A percentile compares a stretch with the other conserved stretches of the same genome.
These are phyloP conservation scores for Piper betle DNA, from an alignment of 164 flowering plant species.

Conservation along the genomic window DNA sequence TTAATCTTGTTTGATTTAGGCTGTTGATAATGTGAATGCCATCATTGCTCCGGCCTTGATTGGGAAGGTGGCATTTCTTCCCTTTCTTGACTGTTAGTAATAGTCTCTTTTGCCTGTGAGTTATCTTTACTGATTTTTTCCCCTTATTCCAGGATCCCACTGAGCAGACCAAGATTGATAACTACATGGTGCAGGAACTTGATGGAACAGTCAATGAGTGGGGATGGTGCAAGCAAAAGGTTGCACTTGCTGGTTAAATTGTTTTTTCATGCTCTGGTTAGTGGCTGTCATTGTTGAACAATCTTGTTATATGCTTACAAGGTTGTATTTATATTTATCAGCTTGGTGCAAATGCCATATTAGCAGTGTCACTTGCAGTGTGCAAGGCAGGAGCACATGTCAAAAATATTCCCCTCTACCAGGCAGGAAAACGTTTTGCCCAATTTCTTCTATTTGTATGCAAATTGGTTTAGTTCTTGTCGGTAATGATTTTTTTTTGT, in stretches of 20 bases:
- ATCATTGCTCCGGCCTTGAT: constrained; percentile 48
- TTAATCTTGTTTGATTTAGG: constrained; percentile 12
- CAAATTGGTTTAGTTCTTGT: background rate
- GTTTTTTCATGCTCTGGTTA: background rate
- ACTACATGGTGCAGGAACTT: constrained; percentile 40
- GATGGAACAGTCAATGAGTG: constrained; percentile 43
- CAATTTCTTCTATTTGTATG: background rate
- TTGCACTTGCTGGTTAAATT: background rate
- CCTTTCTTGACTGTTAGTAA: background rate
- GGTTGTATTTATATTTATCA: constrained; percentile 5
- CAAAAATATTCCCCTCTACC: constrained; percentile 30
- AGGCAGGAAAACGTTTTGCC: constrained; percentile 10
- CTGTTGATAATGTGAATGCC: constrained; percentile 44
- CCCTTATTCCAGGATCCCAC: constrained; percentile 24
- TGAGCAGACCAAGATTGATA: constrained; percentile 27
- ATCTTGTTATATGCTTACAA: background rate
- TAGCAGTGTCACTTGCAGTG: constrained; percentile 38
- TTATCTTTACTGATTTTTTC: background rate
- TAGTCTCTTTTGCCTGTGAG: background rate
- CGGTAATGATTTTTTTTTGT: background rate
- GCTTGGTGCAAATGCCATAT: constrained; percentile 44
- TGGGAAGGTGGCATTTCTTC: constrained; percentile 28
- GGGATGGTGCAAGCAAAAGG: constrained; percentile 50
- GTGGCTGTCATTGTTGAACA: background rate
- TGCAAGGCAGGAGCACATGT: constrained; percentile 38